Conservation (phyloP, 352 stramenopile species). For the Phytophthora meadii region DNA sequence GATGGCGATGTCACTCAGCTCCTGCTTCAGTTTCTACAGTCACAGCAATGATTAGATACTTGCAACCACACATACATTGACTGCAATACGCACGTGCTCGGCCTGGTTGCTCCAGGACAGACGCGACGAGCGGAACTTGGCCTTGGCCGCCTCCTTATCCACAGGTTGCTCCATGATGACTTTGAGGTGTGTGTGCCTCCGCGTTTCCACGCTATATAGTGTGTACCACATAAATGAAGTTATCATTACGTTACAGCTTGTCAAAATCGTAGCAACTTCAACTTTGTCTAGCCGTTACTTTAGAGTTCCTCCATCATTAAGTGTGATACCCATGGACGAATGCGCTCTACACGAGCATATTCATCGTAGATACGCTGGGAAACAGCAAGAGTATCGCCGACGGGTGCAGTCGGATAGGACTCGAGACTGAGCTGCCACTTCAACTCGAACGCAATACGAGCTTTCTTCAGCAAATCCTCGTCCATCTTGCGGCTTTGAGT, state of each 20-base stretch:
- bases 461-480: slow-evolving; percentile 44
- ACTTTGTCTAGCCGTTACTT: slow-evolving; percentile 8
- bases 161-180: slow-evolving; percentile 54
- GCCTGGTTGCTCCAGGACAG: slow-evolving; percentile 88
- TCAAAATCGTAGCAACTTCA: slow-evolving; percentile 13
- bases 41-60: slow-evolving; percentile 2
- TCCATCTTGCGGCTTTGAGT: slow-evolving; percentile 62
- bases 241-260: slow-evolving; percentile 13
- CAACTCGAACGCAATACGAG: slow-evolving; percentile 65
- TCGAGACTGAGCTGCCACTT: slow-evolving; percentile 73
- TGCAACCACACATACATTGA: not conserved
- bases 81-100: slow-evolving; percentile 62
- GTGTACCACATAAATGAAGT: slow-evolving; percentile 5
- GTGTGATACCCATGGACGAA: slow-evolving; percentile 15
- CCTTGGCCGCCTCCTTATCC: slow-evolving; percentile 80
- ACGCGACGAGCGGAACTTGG: slow-evolving; percentile 74
- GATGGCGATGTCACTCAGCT: slow-evolving; percentile 86
- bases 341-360: slow-evolving; percentile 38
- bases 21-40: slow-evolving; percentile 76
- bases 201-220: slow-evolving; percentile 9
- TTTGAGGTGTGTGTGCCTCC: not conserved
- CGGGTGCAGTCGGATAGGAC: slow-evolving; percentile 48
- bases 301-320: not conserved
- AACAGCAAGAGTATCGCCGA: slow-evolving; percentile 54
- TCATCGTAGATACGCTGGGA: slow-evolving; percentile 62